Percentiles rank a stretch among this genome's conserved stretches.
Evolutionary conservation across 2,329 filamentous ascomycete genomes (phyloP).

Genomic region (Pseudogymnoascus sp.): DNA sequence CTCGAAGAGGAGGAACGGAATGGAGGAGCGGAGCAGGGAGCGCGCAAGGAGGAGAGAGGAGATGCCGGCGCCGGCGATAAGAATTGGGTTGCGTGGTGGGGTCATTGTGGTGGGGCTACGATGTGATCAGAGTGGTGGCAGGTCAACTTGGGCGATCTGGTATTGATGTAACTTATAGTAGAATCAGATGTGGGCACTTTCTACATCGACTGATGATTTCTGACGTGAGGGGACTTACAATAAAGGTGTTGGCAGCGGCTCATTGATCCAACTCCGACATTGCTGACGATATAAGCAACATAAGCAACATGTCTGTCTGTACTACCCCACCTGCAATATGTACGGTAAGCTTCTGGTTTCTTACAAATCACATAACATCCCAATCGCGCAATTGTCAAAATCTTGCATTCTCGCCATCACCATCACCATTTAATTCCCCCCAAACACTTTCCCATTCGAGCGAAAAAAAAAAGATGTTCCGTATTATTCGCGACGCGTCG

Average conservation of each 20-base stretch:
- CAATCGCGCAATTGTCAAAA: background rate
- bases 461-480: too few relatives aligned
- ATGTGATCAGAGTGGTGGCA: background rate
- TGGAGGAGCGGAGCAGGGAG: conserved; percentile 28
- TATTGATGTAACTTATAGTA: background rate
- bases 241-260: background rate
- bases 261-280: background rate
- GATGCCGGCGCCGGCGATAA: conserved; percentile 35
- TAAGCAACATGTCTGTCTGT: background rate
- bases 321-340: background rate
- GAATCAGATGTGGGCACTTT: background rate
- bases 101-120: background rate
- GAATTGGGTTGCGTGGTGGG: conserved; percentile 30
- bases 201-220: background rate
- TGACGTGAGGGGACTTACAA: background rate
- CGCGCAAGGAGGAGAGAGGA: conserved; percentile 33
- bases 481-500: background rate
- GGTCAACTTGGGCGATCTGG: background rate
- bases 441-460: background rate
- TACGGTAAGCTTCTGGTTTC: background rate
- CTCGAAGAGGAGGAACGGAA: conserved; percentile 35
- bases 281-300: conserved; percentile 3
- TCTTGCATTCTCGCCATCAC: too few relatives aligned
- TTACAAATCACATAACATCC: conserved; percentile 4
- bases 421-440: background rate